Base-by-base conservation (phyloP, 1,139 yeast genomes). In the Geotrichum candidum region DNA sequence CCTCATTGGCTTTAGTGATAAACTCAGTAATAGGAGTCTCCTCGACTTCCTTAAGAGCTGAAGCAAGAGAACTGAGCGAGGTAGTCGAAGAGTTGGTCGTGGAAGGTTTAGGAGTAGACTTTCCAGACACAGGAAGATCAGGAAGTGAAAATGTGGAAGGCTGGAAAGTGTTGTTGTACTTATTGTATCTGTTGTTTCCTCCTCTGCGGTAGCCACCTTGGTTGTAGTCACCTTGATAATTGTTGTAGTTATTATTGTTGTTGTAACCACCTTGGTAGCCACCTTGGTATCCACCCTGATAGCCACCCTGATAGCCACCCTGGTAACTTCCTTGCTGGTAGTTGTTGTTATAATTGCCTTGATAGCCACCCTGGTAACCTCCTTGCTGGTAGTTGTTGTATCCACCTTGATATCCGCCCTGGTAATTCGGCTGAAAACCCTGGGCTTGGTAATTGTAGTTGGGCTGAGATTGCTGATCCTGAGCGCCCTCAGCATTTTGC, bases 21-120 rank as follows among this genome's bases (percentile, higher is more conserved):
- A 81, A 74, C 46, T 82, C 86, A 57, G 87, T 82, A 65, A 91
- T 79, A 23, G 97, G 96, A n/a, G 88, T 77, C 56, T 84, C 72
- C 50, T 81, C 82, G 66, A 91, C 76, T 68, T 87, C 88, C 64
- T 81, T 81, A 71, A 90, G 78, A 10, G 94, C 88, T n/a, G 88
- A 81, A 64, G 83, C 84, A 64, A 91, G 78, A 10, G 94, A 87
- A 10, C 88, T 76, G 67, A 89, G 78, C 5, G 96, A 89, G 11
- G 92, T 82, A 27, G 90, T 80, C 2, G 90, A 84, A 3, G 82
- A 74, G 35, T 48, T 38, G 7, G 60, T 51, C 38, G 57, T 60
- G 10, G 50, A 29, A 41, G 48, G n/a, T n/a, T 41, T 41, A 31
- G 60, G 60, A 15, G 62, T 57, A 29, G 59, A 56, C 18, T 54